phyloP scores from a whole-genome alignment of 352 stramenopile genomes.

The Globisporangium cystogenes region DNA sequence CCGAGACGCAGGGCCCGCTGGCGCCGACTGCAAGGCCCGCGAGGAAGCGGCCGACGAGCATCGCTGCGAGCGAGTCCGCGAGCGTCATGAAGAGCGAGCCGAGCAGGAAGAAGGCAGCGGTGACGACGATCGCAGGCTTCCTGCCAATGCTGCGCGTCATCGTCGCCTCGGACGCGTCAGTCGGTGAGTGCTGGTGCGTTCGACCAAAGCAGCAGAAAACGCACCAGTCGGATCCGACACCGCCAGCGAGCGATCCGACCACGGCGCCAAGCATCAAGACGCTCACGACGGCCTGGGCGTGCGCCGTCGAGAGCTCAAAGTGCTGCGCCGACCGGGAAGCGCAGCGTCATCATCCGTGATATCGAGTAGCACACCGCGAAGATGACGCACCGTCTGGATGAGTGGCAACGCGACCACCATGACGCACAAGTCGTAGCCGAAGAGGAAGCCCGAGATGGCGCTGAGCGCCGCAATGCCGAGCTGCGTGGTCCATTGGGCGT shows the following conservation, averaged over 20 bases:
- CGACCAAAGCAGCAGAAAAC: background rate
- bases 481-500: slow-evolving; percentile 20
- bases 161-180: background rate
- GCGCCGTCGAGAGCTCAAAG: slow-evolving; percentile 44
- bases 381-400: slow-evolving; percentile 34
- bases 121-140: slow-evolving; percentile 59
- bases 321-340: slow-evolving; percentile 13
- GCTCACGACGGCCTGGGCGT: slow-evolving; percentile 54
- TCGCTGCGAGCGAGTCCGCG: slow-evolving; percentile 28
- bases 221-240: slow-evolving; percentile 48
- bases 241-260: slow-evolving; percentile 49
- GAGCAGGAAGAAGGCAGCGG: slow-evolving; percentile 45
- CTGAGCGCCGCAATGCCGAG: slow-evolving; percentile 52
- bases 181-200: background rate
- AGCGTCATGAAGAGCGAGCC: slow-evolving; percentile 72
- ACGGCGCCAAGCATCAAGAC: slow-evolving; percentile 66
- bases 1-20: slow-evolving; percentile 58
- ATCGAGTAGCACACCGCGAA: background rate
- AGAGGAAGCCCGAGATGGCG: slow-evolving; percentile 65
- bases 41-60: slow-evolving; percentile 63
- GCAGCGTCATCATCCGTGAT: background rate
- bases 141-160: slow-evolving; percentile 36
- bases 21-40: slow-evolving; percentile 56
- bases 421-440: slow-evolving; percentile 73
- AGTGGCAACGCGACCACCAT: slow-evolving; percentile 68